These are phyloP conservation scores for Schizosaccharomyces cryophilus DNA, from an alignment of 805 yeast species.

Conservation along the genomic window DNA sequence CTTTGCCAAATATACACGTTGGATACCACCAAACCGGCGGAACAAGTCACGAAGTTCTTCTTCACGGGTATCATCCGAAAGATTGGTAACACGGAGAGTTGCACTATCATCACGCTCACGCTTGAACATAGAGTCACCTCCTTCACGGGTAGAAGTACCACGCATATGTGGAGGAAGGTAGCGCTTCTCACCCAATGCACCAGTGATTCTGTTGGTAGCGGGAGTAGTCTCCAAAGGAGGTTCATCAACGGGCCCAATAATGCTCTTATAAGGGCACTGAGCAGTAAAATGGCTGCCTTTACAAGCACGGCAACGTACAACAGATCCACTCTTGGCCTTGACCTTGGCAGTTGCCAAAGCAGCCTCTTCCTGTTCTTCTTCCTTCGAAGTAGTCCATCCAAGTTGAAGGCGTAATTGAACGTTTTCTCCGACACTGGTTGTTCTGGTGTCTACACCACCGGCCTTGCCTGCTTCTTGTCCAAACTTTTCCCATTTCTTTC, in stretches of 20 bases:
- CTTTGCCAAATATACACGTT: constrained; percentile 63
- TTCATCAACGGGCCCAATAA: constrained; percentile 32
- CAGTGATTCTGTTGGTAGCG: constrained; percentile 7
- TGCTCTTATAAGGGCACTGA: constrained; percentile 87
- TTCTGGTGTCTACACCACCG: constrained; percentile 69
- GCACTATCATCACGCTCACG: constrained; percentile 61
- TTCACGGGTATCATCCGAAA: constrained; percentile 68
- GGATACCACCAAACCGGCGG: constrained; percentile 40
- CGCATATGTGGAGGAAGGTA: constrained; percentile 40
- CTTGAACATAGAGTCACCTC: constrained; percentile 7
- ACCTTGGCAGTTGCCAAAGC: constrained; percentile 31
- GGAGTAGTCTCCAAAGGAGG: constrained; percentile 18
- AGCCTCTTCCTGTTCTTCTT: constrained; percentile 40
- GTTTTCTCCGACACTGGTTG: constrained; percentile 73
- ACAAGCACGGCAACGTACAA: constrained; percentile 64
- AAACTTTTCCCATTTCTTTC: constrained; percentile 70
- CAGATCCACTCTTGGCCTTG: constrained; percentile 21
- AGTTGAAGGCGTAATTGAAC: constrained; percentile 44
- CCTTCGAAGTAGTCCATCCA: constrained; percentile 21
- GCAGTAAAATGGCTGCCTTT: constrained; percentile 81
- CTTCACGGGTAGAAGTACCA: constrained; percentile 18
- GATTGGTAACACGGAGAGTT: constrained; percentile 74
- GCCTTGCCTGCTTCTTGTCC: constrained; percentile 54
- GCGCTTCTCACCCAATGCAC: constrained; percentile 13
- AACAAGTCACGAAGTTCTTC: constrained; percentile 51